Evolutionary conservation across 306 rosid species (phyloP).

Genomic region (Dryas drummondii): DNA sequence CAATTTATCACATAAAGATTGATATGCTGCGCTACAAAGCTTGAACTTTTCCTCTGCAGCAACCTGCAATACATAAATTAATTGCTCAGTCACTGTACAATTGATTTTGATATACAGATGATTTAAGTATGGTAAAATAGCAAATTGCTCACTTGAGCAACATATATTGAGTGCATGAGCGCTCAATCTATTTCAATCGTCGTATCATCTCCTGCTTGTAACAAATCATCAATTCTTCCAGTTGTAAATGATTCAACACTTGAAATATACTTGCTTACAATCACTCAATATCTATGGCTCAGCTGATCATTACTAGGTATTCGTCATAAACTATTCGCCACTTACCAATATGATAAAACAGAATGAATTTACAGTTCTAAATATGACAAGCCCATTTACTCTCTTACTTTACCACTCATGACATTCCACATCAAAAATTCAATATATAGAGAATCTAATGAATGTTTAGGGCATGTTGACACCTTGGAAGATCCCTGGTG

Average conservation of each 20-base stretch:
- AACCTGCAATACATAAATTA: conserved; percentile 33
- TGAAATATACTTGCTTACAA: not conserved
- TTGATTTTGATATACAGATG: not conserved
- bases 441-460: not conserved
- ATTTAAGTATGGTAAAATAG: not conserved
- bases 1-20: conserved; percentile 66
- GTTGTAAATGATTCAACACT: not conserved
- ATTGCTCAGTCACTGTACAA: not conserved
- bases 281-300: not conserved
- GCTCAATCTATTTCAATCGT: not conserved
- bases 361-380: not conserved
- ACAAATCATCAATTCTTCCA: not conserved
- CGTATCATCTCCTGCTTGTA: not conserved
- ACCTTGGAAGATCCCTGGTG: conserved; percentile 89
- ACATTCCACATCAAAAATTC: not conserved
- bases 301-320: not conserved
- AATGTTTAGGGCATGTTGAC: conserved; percentile 11
- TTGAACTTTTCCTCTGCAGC: conserved; percentile 88
- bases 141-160: no score
- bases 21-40: conserved; percentile 76
- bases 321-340: not conserved
- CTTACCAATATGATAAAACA: not conserved
- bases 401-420: not conserved
- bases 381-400: not conserved
- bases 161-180: not conserved